phyloP scores from a whole-genome alignment of 208 protist species.

The Trypanosomatidae sp. region DNA sequence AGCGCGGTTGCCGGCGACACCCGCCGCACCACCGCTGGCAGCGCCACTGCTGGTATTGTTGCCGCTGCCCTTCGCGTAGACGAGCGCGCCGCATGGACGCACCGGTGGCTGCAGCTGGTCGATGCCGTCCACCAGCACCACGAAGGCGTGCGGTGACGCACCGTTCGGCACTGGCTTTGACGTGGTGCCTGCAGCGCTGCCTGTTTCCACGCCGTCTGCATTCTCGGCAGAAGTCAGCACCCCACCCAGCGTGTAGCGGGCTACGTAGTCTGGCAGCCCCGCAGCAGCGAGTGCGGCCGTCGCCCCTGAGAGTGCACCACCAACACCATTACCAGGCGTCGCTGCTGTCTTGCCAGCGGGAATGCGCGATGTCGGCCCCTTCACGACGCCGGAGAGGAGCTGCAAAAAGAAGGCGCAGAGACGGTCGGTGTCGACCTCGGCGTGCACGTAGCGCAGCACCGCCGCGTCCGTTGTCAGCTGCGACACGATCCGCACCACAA shows the following conservation, averaged over 20 bases:
- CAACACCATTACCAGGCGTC: background rate
- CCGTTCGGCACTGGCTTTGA: no score
- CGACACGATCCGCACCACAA: constrained; percentile 58
- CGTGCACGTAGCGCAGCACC: constrained; percentile 54
- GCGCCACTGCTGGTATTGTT: constrained; percentile 28
- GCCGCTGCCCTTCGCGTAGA: constrained; percentile 23
- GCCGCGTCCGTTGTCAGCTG: constrained; percentile 60
- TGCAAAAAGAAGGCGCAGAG: constrained; percentile 52
- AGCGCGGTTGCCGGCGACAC: constrained; percentile 9
- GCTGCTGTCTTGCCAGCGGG: background rate
- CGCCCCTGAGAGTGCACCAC: no score
- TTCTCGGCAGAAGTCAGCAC: no score
- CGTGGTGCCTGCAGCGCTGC: background rate
- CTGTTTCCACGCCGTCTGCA: background rate
- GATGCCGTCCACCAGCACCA: constrained; percentile 73
- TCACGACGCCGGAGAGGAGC: constrained; percentile 34
- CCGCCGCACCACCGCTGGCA: constrained; percentile 15
- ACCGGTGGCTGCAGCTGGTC: constrained; percentile 39
- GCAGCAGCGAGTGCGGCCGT: no score
- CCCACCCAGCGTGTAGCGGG: constrained; percentile 15
- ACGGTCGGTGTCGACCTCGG: constrained; percentile 62
- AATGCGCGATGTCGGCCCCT: background rate
- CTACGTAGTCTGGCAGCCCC: constrained; percentile 19
- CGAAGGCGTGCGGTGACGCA: constrained; percentile 28
- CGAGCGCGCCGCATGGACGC: constrained; percentile 52